Evolutionary conservation across 345 rosid species (phyloP).

Genomic region (Cardamine resedifolia): DNA sequence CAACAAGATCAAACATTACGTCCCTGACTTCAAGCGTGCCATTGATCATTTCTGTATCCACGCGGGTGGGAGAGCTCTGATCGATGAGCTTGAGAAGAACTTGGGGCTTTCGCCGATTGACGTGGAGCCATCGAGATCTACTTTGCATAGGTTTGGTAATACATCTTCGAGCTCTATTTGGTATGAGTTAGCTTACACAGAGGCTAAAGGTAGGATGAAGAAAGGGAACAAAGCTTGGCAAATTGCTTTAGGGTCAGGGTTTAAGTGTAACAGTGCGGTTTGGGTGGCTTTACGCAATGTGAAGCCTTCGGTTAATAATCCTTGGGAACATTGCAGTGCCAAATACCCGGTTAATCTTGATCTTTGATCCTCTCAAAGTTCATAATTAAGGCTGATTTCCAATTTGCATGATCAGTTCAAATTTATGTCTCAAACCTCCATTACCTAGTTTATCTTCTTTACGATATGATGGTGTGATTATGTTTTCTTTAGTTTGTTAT

Average conservation of each 20-base stretch:
- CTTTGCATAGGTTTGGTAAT: slow-evolving; percentile 38
- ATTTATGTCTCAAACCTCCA: neutral
- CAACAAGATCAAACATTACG: slow-evolving; percentile 47
- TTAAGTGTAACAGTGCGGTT: slow-evolving; percentile 40
- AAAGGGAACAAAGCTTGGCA: slow-evolving; percentile 39
- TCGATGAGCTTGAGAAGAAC: slow-evolving; percentile 30
- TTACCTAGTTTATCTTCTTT: neutral
- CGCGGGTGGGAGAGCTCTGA: slow-evolving; percentile 37
- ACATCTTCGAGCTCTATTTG: slow-evolving; percentile 39
- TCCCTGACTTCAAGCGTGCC: slow-evolving; percentile 85
- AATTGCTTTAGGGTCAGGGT: slow-evolving; percentile 41
- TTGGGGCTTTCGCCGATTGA: slow-evolving; percentile 18
- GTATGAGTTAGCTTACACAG: slow-evolving; percentile 38
- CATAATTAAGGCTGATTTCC: neutral
- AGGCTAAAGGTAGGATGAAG: slow-evolving; percentile 41
- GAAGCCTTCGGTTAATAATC: slow-evolving; percentile 45
- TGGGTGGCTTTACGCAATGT: slow-evolving; percentile 27
- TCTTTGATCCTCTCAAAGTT: slow-evolving; percentile 18
- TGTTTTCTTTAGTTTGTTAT: neutral
- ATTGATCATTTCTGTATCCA: slow-evolving; percentile 71
- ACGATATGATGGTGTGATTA: neutral
- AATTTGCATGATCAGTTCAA: neutral
- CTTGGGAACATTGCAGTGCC: slow-evolving; percentile 63
- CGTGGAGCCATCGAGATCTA: slow-evolving; percentile 35
- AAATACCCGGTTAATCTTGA: slow-evolving; percentile 59